Base-by-base conservation (phyloP, 1,139 yeast species). In the Suhomyces ambrosiae region DNA sequence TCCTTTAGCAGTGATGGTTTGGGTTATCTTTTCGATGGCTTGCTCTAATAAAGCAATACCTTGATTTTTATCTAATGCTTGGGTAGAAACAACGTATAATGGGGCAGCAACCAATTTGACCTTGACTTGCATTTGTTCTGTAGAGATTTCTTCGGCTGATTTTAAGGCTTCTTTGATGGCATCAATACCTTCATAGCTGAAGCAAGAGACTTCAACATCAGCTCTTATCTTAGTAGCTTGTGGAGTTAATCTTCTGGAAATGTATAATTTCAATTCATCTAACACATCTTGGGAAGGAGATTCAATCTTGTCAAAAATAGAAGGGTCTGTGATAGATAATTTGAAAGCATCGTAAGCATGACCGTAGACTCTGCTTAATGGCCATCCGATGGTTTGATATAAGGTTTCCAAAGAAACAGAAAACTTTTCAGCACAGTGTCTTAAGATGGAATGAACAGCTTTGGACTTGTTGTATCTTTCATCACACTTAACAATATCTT, bases 81-180 rank as follows among this genome's bases (percentile, higher is more conserved):
- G 95, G 16, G 95, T 86, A 19, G 97, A 87, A 50, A 92, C 74
- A 44, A 92, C 97, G 63, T 90, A 92, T 60, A 90, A 75, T 44
- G 99, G 99, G 37, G 98, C 97, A 44, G 99, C 98, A 34, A 92
- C 97, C 54, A 92, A 79, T 65, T 90, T 89, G 50, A 90, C 96
- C 66, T 87, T 89, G 53, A 92, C 86, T 60, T 79, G 82, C 74
- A 86, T 82, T 45, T 81, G 82, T 56, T 88, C 96, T 31, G 90
- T 86, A 46, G 94, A 79, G 42, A 86, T 69, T 17, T 74, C 78
- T 70, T 92, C 98, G 37, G 96, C 98, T 17, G 90, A 85, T 50
- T 77, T 74, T 52, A 92, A 77, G 22, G 98, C 96, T 45, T 74
- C 76, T 68, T 90, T 90, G 59, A 92, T 90, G 48, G 98, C 98